Percentiles rank a stretch among this genome's conserved stretches.
phyloP scores from a whole-genome alignment of 768 basidiomycete genomes.

The Rhodotorula paludigena region DNA sequence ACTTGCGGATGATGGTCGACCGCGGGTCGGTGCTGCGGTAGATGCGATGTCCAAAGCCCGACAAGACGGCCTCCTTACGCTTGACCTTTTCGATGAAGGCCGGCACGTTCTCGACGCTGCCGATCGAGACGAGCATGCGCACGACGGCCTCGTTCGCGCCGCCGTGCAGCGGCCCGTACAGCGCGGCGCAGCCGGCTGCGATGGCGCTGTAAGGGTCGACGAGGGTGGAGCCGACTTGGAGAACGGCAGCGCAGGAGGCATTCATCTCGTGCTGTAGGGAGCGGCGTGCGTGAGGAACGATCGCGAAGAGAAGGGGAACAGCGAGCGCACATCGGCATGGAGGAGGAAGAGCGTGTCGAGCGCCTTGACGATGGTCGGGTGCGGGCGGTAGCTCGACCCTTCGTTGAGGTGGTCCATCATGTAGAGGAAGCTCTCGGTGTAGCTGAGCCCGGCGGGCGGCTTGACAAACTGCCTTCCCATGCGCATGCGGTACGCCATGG shows the following conservation, averaged over 20 bases:
- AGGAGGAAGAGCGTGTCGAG: slow-evolving; percentile 81
- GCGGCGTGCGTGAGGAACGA: slow-evolving; percentile 53
- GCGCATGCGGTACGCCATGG: slow-evolving; percentile 91
- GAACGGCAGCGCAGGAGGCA: slow-evolving; percentile 62
- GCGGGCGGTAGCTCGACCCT: slow-evolving; percentile 62
- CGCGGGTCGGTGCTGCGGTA: slow-evolving; percentile 83
- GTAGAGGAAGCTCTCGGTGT: slow-evolving; percentile 65
- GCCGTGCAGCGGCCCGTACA: slow-evolving; percentile 54
- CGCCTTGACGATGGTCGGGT: slow-evolving; percentile 79
- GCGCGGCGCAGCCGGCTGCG: slow-evolving; percentile 77
- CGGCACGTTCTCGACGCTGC: slow-evolving; percentile 56
- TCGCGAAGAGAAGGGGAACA: not conserved
- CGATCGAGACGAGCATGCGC: slow-evolving; percentile 84
- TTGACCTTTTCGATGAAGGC: slow-evolving; percentile 78
- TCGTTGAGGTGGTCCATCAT: slow-evolving; percentile 55
- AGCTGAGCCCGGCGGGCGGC: slow-evolving; percentile 60
- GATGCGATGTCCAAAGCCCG: slow-evolving; percentile 83
- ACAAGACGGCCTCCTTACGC: slow-evolving; percentile 76
- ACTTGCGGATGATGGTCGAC: slow-evolving; percentile 83
- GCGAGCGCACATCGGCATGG: slow-evolving; percentile 24
- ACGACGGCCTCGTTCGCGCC: slow-evolving; percentile 58
- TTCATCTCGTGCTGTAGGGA: slow-evolving; percentile 68
- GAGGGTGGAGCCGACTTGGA: slow-evolving; percentile 81
- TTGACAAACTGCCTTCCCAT: slow-evolving; percentile 83
- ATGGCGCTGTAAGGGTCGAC: slow-evolving; percentile 87